phyloP scores from a whole-genome alignment of 305 asterid genomes.

The Stenogyne calaminthoides region DNA sequence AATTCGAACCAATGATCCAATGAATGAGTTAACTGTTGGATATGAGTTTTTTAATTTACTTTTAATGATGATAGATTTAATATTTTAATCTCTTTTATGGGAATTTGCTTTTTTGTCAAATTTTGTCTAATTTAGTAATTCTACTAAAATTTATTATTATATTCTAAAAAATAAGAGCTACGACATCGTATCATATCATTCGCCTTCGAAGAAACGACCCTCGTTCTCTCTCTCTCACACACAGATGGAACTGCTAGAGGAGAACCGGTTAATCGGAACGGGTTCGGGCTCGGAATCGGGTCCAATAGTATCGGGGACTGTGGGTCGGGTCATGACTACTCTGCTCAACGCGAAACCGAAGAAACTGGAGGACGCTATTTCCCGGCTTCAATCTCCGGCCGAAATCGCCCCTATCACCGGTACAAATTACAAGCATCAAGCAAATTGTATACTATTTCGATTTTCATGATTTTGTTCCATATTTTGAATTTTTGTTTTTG shows the following conservation, averaged over 20 bases:
- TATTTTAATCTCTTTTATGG: no score
- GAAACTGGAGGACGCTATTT: constrained; percentile 69
- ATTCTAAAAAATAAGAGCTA: background rate
- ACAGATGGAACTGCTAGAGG: constrained; percentile 44
- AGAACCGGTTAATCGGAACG: constrained; percentile 24
- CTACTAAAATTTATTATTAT: no score
- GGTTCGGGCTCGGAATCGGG: constrained; percentile 37
- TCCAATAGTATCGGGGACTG: constrained; percentile 51
- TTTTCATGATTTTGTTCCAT: background rate
- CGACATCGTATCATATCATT: background rate
- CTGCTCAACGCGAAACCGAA: constrained; percentile 69
- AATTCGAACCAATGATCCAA: no score
- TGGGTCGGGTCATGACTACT: constrained; percentile 69
- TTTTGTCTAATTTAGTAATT: background rate
- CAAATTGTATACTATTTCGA: background rate
- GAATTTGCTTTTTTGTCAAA: background rate
- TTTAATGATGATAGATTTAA: no score
- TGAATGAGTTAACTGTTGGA: no score
- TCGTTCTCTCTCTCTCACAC: background rate
- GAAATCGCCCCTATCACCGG: constrained; percentile 54
- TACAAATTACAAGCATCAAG: constrained; percentile 16
- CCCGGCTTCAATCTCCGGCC: constrained; percentile 59
- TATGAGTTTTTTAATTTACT: no score
- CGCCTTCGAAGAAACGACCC: constrained; percentile 18
- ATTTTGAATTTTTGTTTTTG: constrained; percentile 1